Conservation (phyloP, 2,329 filamentous ascomycete species). For the Alternaria sp. region DNA sequence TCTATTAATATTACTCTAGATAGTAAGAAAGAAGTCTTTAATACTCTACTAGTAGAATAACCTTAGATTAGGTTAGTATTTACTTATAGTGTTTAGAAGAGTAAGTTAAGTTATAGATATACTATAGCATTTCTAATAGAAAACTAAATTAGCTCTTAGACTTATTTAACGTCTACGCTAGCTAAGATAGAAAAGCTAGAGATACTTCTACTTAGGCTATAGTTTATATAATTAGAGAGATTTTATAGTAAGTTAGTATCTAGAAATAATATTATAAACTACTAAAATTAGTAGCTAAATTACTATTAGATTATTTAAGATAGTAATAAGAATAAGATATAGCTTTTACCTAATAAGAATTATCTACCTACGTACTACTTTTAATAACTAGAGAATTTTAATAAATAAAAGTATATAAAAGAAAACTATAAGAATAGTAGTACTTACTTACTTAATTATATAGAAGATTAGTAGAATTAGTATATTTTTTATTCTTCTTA, state of each 20-base stretch:
- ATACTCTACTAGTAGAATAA: constrained; percentile 7
- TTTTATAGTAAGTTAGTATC: constrained; percentile 26
- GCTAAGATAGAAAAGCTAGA: constrained; percentile 20
- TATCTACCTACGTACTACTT: constrained; percentile 24
- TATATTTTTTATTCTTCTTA: constrained; percentile 12
- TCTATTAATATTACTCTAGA: constrained; percentile 9
- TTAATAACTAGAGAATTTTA: constrained; percentile 15
- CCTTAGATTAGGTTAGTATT: constrained; percentile 1
- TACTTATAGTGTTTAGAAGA: constrained; percentile 3
- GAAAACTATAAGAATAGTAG: constrained; percentile 27
- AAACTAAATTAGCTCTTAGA: constrained; percentile 5
- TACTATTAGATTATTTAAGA: constrained; percentile 23
- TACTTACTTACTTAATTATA: constrained; percentile 20
- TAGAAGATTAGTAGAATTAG: constrained; percentile 27
- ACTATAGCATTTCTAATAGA: constrained; percentile 1
- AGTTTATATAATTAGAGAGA: constrained; percentile 15
- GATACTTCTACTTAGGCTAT: constrained; percentile 7
- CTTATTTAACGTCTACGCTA: constrained; percentile 14
- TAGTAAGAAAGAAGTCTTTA: constrained; percentile 12
- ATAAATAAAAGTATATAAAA: constrained; percentile 21
- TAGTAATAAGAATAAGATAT: constrained; percentile 14
- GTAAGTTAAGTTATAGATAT: background rate
- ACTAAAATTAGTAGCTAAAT: constrained; percentile 18
- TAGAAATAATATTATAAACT: constrained; percentile 17
- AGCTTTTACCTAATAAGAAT: constrained; percentile 12